A percentile compares a stretch with the other conserved stretches of the same genome.
These are phyloP conservation scores for Sporothrix brasiliensis DNA, from an alignment of 2,329 filamentous ascomycete species.

Conservation along the genomic window DNA sequence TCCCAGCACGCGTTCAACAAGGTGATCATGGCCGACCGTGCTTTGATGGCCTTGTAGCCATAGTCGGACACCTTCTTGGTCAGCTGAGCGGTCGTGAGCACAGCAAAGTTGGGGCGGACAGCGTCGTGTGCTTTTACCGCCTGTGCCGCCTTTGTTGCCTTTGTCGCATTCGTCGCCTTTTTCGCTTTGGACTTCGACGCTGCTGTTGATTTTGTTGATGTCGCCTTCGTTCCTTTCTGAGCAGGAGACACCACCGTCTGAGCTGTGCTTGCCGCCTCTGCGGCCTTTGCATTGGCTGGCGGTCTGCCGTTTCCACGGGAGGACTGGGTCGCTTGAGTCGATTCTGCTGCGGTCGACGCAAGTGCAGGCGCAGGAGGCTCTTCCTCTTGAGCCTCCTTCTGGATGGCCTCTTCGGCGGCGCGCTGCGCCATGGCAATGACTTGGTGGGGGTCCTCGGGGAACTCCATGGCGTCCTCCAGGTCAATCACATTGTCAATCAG, in stretches of 20 bases:
- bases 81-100: conserved; percentile 65
- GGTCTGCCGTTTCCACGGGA: conserved; percentile 5
- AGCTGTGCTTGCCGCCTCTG: background rate
- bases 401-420: conserved; percentile 32
- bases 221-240: background rate
- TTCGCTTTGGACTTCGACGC: background rate
- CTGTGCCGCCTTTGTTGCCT: background rate
- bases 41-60: conserved; percentile 73
- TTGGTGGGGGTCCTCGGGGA: conserved; percentile 37
- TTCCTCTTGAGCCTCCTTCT: conserved; percentile 1
- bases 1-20: conserved; percentile 71
- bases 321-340: conserved; percentile 2
- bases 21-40: conserved; percentile 68
- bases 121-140: background rate
- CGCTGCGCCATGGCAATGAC: conserved; percentile 36
- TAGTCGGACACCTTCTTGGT: conserved; percentile 64
- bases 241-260: background rate
- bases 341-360: background rate
- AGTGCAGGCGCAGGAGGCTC: background rate
- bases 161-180: background rate
- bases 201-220: background rate
- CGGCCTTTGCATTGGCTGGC: conserved; percentile 4
- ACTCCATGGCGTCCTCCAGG: conserved; percentile 51
- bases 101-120: conserved; percentile 59
- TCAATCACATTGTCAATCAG: conserved; percentile 66